phyloP scores from a whole-genome alignment of 208 protist species.

The Trypanosoma congolense region DNA sequence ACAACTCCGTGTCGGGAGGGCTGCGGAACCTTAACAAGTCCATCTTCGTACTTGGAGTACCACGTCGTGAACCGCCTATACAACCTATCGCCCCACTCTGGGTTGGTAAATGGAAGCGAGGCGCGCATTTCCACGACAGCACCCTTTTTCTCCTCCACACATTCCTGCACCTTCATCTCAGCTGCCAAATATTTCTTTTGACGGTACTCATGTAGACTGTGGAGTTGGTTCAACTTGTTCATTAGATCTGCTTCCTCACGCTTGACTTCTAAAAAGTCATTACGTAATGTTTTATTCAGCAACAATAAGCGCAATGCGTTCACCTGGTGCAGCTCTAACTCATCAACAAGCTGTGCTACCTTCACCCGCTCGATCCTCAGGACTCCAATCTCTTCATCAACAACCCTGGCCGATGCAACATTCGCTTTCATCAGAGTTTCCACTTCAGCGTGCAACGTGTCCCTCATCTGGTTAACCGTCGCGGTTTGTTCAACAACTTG shows the following conservation, averaged over 20 bases:
- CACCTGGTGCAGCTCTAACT: conserved; percentile 67
- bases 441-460: conserved; percentile 67
- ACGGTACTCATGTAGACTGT: conserved; percentile 28
- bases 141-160: conserved; percentile 33
- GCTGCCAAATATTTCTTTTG: conserved; percentile 24
- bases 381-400: conserved; percentile 48
- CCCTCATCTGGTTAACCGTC: conserved; percentile 46
- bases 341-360: conserved; percentile 41
- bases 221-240: conserved; percentile 23
- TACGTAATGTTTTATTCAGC: conserved; percentile 23
- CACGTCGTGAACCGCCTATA: conserved; percentile 67
- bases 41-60: conserved; percentile 59
- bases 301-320: conserved; percentile 63
- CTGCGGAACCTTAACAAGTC: conserved; percentile 29
- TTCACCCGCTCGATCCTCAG: conserved; percentile 41
- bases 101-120: conserved; percentile 57
- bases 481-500: conserved; percentile 68
- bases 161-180: conserved; percentile 24
- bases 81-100: conserved; percentile 52
- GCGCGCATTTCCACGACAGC: conserved; percentile 28
- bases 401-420: conserved; percentile 17
- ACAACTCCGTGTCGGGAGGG: conserved; percentile 32
- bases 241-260: conserved; percentile 22
- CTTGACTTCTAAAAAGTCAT: conserved; percentile 22
- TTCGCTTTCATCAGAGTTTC: conserved; percentile 54